Evolutionary conservation across 345 rosid genomes (phyloP), one percentile per base, ranked within the genome.

Genomic region (Schrenkiella parvula): DNA sequence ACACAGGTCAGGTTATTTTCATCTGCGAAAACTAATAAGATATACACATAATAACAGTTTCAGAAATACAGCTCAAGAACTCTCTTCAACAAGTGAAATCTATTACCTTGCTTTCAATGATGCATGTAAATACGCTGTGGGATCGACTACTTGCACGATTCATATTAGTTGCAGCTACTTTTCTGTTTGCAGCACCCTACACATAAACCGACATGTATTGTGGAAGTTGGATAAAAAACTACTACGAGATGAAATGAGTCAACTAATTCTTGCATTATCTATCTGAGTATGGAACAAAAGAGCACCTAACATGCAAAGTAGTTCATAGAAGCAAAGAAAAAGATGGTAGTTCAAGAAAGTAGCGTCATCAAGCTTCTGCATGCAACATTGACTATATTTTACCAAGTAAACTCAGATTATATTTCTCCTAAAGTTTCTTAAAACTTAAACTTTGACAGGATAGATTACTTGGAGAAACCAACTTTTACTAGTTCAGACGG

Each of bases 141-240:
- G 99, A 95, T 64, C 98, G 97, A 79, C 99, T 95, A 78, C 99
- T 95, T 28, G 97, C 98, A 71, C 82, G 91, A 70, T 92, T 95
- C 99, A 95, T 91, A 76, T 92, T 92, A 47, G 99, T 95, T 2
- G 99, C 91, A 60, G 99, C 99, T 50, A 95, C 99, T 80, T 92
- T 92, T 78, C 99, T 84, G 67, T 92, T 95, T 74, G 97, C 88
- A 44, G 99, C 88, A 61, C 99, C 99, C 99, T 95, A 84, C 64
- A 80, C 70, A 64, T 44, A 55, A 42, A 42, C 37, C 7, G 2
- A 61, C 9, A 2, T 17, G 15, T 4, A 43, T 52, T 2, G 26
- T 65, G 52, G 52, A 44, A 66, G 19, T 73, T 22, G 37, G 61
- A 21, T 55, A 37, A 41, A 31, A 55, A 31, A 39, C 52, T 43